Base-by-base conservation (phyloP, 2,329 filamentous ascomycete species). In the Botrytis paeoniae region DNA sequence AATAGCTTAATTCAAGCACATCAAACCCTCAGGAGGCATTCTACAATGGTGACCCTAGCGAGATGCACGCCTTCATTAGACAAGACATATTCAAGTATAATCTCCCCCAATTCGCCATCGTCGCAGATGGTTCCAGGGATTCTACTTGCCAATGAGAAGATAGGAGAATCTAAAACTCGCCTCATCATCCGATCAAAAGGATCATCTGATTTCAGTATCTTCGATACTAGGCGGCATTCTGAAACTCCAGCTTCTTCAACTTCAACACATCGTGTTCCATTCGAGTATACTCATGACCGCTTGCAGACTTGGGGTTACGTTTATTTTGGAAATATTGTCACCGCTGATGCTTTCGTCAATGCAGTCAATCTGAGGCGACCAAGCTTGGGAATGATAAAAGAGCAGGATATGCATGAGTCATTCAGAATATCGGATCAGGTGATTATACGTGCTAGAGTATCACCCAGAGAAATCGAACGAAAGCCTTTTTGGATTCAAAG, bases 401-500 rank as follows among this genome's bases (percentile, higher is more conserved):
- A 71, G 25, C 69, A 74, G 2, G 54, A 69, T 6, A n/a, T 61
- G 5, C 62, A 66, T 25, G 64, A 64, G 14, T 54, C 71, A 1
- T 25, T 32, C 16, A 64, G 62, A 32, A 60, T 69, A 1, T 60
- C 69, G 32, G 73, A 74, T 16, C 63, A 71, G 12, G 77, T 84
- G 20, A 82, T 79, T 3, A 82, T 87, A 65, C 82, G 85, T 25
- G 85, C 84, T 3, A 80, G 83, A 22, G 82, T 88, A 14, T 76
- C 82, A 9, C 85, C 86, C 25, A 81, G 80, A 51, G 73, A 71
- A 5, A 79, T 81, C 7, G 82, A 84, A 3, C 81, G 83, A 29
- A 83, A 83, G 65, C 82, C 86, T 1, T 85, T 88, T 75, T 76
- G 85, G 0, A 81, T 90, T 29, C 83, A 84, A 75, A 83, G 86